Evolutionary conservation across 352 stramenopile genomes (phyloP), one percentile per base, ranked within the genome.

Genomic region (Plasmopara halstedii): DNA sequence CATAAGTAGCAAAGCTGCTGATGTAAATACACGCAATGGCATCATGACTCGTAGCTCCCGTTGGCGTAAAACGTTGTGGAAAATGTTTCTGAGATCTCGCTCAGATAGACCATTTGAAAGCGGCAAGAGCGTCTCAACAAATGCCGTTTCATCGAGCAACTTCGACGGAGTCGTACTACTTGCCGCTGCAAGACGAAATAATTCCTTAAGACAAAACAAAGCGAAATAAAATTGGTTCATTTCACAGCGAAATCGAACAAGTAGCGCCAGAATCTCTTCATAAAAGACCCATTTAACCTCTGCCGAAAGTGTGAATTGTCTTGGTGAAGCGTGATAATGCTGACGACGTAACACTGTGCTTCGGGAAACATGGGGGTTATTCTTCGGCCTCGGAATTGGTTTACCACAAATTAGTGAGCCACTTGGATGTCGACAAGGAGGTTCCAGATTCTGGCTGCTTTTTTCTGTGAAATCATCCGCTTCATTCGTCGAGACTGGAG

Each of bases 151-250:
- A 15, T 80, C 64, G 2, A 87, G 51, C 32, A 82, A 40, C 34
- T 66, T 56, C 19, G 31, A 21, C 10, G 41, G 11, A 10, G 14
- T 38, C 33, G 34, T 25, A 10, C 35, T 52, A 29, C 15, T 23
- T 14, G 40, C 31, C 9, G 44, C 48, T 18, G 72, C 59, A 8
- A 67, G 49, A 11, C 56, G 37, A 36, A 84, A 86, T 2, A 82
- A 57, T 36, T 86, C 77, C 15, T 64, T 52, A 2, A 66, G 54
- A 72, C 77, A 85, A 22, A 65, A 62, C 6, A 66, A 55, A 36
- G 83, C 81, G 17, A 68, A 48, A 29, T 88, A 71, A 46, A 88
- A 88, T 42, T 79, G 68, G 41, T 62, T 70, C 71, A 85, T 84
- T 36, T 81, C 63, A 18, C 57, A 50, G 4, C 61, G 62, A 41